Evolutionary conservation across 2,329 filamentous ascomycete genomes (phyloP).

Genomic region (Ophiostoma ulmi): DNA sequence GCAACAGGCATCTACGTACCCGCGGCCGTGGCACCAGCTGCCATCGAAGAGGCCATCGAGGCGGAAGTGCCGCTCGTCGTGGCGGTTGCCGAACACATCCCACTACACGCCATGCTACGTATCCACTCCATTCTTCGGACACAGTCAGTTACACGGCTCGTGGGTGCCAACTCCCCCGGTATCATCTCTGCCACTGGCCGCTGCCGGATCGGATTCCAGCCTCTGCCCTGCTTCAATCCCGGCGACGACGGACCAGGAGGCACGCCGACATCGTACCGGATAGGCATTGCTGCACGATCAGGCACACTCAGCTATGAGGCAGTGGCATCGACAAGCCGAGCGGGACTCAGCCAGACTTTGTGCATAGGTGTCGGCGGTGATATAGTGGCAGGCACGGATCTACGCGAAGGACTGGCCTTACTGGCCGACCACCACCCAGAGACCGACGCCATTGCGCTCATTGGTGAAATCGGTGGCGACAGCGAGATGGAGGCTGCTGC

Average conservation of each 20-base stretch:
- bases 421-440: constrained; percentile 58
- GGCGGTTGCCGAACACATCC: constrained; percentile 74
- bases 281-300: constrained; percentile 75
- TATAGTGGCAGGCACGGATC: constrained; percentile 66
- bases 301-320: constrained; percentile 77
- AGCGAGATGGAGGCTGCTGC: constrained; percentile 67
- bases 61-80: constrained; percentile 73
- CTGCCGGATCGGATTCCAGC: constrained; percentile 72
- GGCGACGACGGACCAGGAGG: constrained; percentile 41
- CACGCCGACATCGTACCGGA: constrained; percentile 34
- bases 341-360: constrained; percentile 70
- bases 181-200: constrained; percentile 72
- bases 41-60: constrained; percentile 75
- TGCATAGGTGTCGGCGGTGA: constrained; percentile 76
- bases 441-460: constrained; percentile 65
- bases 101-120: constrained; percentile 70
- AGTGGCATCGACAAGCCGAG: constrained; percentile 66
- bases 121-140: constrained; percentile 64
- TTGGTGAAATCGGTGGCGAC: constrained; percentile 67
- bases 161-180: constrained; percentile 76
- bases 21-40: constrained; percentile 64
- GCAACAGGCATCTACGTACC: constrained; percentile 77
- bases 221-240: constrained; percentile 62
- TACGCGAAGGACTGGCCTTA: constrained; percentile 64
- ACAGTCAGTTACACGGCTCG: constrained; percentile 65